Evolutionary conservation across 2,329 filamentous ascomycete genomes (phyloP).

Genomic region (Grosmannia clavigera): DNA sequence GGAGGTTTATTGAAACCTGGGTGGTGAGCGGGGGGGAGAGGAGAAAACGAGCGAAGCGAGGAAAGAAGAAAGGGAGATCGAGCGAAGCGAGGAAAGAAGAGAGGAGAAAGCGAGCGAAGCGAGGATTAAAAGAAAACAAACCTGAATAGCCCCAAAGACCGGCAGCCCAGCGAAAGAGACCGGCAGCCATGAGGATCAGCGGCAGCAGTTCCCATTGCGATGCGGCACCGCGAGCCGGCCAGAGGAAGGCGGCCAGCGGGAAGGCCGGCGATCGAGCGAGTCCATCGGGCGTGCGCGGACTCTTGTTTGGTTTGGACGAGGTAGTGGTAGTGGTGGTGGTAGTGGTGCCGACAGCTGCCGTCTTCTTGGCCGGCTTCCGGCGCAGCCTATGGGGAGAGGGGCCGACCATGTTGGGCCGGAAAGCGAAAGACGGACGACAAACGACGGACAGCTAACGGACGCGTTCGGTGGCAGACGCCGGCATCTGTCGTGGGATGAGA

Average conservation of each 20-base stretch:
- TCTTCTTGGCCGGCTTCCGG: conserved; percentile 40
- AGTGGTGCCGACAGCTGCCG: conserved; percentile 15
- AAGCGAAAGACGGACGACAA: no score
- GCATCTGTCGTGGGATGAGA: no score
- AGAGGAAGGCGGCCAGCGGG: conserved; percentile 85
- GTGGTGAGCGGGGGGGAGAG: no score
- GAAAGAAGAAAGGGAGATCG: no score
- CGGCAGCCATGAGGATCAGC: conserved; percentile 76
- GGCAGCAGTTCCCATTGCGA: conserved; percentile 92
- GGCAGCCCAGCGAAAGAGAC: conserved; percentile 85
- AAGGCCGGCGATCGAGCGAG: conserved; percentile 51
- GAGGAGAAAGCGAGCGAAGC: no score
- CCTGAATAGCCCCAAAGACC: conserved; percentile 93
- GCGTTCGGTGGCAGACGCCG: no score
- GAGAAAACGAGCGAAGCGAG: no score
- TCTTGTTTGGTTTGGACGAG: no score
- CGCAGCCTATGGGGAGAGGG: conserved; percentile 45
- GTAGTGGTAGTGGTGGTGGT: not conserved
- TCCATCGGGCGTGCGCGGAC: no score
- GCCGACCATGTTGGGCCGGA: conserved; percentile 28
- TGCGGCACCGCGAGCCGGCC: conserved; percentile 70
- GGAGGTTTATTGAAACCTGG: conserved; percentile 68
- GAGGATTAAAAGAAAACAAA: conserved; percentile 20
- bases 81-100: no score
- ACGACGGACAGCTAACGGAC: no score